phyloP scores from a whole-genome alignment of 345 rosid genomes.

The Ceriops tagal region DNA sequence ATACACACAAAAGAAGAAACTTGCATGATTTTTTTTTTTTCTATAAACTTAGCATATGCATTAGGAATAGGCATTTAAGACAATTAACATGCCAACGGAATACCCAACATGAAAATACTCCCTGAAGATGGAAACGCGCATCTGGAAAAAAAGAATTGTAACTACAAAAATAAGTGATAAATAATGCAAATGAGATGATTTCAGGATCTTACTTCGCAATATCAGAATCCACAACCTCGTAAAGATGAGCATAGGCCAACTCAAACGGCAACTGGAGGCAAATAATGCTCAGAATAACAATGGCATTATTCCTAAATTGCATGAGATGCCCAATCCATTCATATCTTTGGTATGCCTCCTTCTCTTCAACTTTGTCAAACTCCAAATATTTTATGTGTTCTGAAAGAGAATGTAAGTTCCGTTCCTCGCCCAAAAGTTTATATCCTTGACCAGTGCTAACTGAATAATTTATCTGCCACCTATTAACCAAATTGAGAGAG shows the following conservation, averaged over 20 bases:
- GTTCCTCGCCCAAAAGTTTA: conserved; percentile 51
- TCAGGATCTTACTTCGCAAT: conserved; percentile 51
- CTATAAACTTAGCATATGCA: too few relatives aligned
- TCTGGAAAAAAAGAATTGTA: too few relatives aligned
- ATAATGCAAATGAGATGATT: neutral
- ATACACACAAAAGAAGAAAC: too few relatives aligned
- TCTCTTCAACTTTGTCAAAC: conserved; percentile 51
- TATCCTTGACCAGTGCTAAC: conserved; percentile 56
- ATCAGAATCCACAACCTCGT: conserved; percentile 57
- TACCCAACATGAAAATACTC: too few relatives aligned
- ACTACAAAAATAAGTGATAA: neutral
- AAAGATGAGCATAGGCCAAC: conserved; percentile 90
- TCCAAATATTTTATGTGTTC: conserved; percentile 42
- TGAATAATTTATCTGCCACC: conserved; percentile 80
- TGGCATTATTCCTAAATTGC: conserved; percentile 72
- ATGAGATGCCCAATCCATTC: conserved; percentile 80
- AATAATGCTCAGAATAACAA: conserved; percentile 64
- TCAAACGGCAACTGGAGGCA: conserved; percentile 98
- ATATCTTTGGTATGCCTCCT: conserved; percentile 72
- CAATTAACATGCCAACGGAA: too few relatives aligned
- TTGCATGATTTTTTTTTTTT: too few relatives aligned
- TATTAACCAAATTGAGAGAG: conserved; percentile 22
- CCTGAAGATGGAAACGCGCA: too few relatives aligned
- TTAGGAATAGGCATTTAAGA: too few relatives aligned
- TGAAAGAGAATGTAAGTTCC: conserved; percentile 49